These are phyloP conservation scores for Zancudomyces culisetae DNA, from an alignment of 371 early-diverging fungal species.

Conservation along the genomic window DNA sequence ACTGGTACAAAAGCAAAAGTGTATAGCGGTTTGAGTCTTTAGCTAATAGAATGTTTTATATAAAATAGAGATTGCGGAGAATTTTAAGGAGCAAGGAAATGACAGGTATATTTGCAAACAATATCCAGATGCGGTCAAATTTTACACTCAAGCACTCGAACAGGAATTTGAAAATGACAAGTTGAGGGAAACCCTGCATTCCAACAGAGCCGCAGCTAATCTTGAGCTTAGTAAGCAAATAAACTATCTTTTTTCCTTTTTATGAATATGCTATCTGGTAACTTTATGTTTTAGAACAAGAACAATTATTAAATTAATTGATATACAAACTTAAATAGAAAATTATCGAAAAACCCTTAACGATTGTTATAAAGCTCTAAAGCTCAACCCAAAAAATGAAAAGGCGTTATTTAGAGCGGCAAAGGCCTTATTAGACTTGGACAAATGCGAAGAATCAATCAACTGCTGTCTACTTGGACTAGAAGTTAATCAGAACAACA, in stretches of 20 bases:
- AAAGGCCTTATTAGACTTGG: constrained; percentile 57
- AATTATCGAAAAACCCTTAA: constrained; percentile 68
- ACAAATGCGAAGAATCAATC: constrained; percentile 57
- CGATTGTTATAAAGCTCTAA: constrained; percentile 76
- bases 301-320: constrained; percentile 1
- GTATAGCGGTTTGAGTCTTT: too few species aligned
- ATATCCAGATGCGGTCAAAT: constrained; percentile 62
- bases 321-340: constrained; percentile 12
- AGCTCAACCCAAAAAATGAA: constrained; percentile 53
- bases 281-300: not conserved
- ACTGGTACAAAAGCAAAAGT: too few species aligned
- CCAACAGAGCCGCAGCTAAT: constrained; percentile 85
- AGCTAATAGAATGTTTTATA: too few species aligned
- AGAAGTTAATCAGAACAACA: constrained; percentile 59
- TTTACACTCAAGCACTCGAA: constrained; percentile 73
- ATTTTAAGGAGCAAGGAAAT: constrained; percentile 92
- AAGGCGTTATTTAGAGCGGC: constrained; percentile 86
- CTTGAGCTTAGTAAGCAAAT: constrained; percentile 50
- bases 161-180: constrained; percentile 51
- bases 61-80: constrained; percentile 73
- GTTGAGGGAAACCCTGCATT: constrained; percentile 55
- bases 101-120: constrained; percentile 60
- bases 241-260: not conserved
- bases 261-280: not conserved
- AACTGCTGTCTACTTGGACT: constrained; percentile 54